Evolutionary conservation across 352 stramenopile species (phyloP), one percentile per base, ranked within the genome.

Genomic region (Phytophthora quininea): DNA sequence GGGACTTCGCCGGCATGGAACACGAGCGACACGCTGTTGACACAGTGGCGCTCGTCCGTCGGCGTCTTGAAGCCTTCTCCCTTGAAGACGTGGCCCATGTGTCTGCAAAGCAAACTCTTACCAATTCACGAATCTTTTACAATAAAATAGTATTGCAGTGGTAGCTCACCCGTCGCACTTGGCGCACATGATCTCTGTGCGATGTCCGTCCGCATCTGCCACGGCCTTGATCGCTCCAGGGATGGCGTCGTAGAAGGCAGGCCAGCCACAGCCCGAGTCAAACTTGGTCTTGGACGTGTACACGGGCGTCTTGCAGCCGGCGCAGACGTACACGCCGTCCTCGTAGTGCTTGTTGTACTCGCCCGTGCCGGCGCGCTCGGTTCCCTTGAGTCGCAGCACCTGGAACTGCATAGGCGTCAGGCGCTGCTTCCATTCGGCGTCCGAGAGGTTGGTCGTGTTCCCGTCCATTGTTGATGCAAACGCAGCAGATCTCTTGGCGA

Each of bases 41-140:
- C 90, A 55, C 90, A 97, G 76, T 97, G 90, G 35, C 90, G 88
- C 64, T 97, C 89, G 64, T 96, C 74, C 19, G 89, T 97, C 8
- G 88, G 84, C 15, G 73, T 97, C 67, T 91, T 87, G 65, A 96
- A 96, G 7, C 90, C 84, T 67, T 96, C 90, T 33, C 86, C 87
- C 71, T 96, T 94, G 68, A 97, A 97, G 29, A 97, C 86, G 72
- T 97, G 91, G 42, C 90, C 91, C 84, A 97, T 96, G 75, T 97
- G 91, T 38, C 86, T 94, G 40, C 8, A 31, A 49, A 43, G 35
- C 15, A 54, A 11, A 52, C 31, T 48, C 14, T 12, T 31, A 27
- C 45, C 42, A 62, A 24, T 24, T 24, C 19, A 24, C 19, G 0
- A 24, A 24, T 24, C 19, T 24, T 24, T 24, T 24, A 24, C 19